Base-by-base conservation (phyloP, 1,139 yeast species). In the Saccharomyces pastorianus region DNA sequence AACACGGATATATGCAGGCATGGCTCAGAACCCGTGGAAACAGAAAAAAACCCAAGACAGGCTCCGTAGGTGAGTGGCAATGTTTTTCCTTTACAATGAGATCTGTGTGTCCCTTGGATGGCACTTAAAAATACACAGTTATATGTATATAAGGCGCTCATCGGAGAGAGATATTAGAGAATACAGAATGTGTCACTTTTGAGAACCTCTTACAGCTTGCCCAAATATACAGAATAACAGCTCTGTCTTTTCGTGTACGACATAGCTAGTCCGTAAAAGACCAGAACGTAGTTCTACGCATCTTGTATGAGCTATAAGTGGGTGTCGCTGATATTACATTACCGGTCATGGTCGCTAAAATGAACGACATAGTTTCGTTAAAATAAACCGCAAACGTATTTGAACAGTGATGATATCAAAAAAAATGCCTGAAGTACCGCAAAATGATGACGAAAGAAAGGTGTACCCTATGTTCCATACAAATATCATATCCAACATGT, bases 391-490 rank as follows among this genome's bases (percentile, higher is more conserved):
- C 60, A 63, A 52, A 65, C 69, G 2, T 68, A 62, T 49, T 55
- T 69, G 54, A 68, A 64, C 51, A 54, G 61, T 38, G 64, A 64
- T 47, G 69, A 68, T 56, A 52, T 66, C 17, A 68, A 68, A 53
- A 66, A 61, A 72, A 38, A 76, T 80, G 1, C 83, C 84, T 0
- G 82, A 81, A 1, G 67, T 82, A 1, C 88, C 88, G 0, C 63
- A 70, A 41, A 54, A 48, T 3, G 78, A 76, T 17, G 76, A 75
- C 3, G 85, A 83, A 58, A 67, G 88, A 54, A 66, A 61, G 25
- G 65, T 62, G 1, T 79, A 71, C 61, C 84, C 84, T 0, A 65
- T 70, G 52, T 61, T 65, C 47, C 66, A 62, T 46, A 64, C 75
- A 0, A 73, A 73, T 55, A 56, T 72, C 6, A 25, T 76, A 9